A percentile compares a stretch with the other conserved stretches of the same genome.
These are phyloP conservation scores for Tylopilus vinaceipallidus DNA, from an alignment of 768 basidiomycete genomes.

Conservation along the genomic window DNA sequence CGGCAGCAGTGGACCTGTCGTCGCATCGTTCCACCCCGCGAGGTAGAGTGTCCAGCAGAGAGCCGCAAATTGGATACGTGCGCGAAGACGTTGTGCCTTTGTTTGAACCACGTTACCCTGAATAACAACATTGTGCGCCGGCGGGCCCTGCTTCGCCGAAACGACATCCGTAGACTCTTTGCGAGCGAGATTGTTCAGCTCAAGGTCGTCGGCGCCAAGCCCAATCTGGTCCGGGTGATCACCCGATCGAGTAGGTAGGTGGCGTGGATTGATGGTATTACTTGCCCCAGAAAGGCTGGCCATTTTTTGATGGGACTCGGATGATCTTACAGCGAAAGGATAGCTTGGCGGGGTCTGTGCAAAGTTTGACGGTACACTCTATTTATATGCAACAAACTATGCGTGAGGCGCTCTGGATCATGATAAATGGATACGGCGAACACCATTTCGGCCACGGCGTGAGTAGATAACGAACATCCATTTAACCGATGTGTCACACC, in stretches of 20 bases:
- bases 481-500: neutral
- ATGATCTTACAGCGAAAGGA: neutral
- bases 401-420: neutral
- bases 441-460: neutral
- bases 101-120: slow-evolving; percentile 5
- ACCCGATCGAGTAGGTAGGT: neutral
- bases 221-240: neutral
- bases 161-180: neutral
- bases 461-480: neutral
- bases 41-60: slow-evolving; percentile 37
- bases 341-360: neutral
- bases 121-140: neutral
- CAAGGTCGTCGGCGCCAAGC: neutral
- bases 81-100: slow-evolving; percentile 21
- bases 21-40: slow-evolving; percentile 39
- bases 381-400: slow-evolving; percentile 1
- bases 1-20: slow-evolving; percentile 38
- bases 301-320: slow-evolving; percentile 13
- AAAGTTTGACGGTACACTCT: neutral
- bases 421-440: neutral
- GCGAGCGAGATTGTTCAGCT: slow-evolving; percentile 8
- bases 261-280: slow-evolving; percentile 7
- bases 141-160: neutral
- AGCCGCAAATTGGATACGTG: slow-evolving; percentile 31
- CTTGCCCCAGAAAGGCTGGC: slow-evolving; percentile 1